These are phyloP conservation scores for Chenopodium quinoa DNA, from an alignment of 148 eudicot species.

Conservation along the genomic window DNA sequence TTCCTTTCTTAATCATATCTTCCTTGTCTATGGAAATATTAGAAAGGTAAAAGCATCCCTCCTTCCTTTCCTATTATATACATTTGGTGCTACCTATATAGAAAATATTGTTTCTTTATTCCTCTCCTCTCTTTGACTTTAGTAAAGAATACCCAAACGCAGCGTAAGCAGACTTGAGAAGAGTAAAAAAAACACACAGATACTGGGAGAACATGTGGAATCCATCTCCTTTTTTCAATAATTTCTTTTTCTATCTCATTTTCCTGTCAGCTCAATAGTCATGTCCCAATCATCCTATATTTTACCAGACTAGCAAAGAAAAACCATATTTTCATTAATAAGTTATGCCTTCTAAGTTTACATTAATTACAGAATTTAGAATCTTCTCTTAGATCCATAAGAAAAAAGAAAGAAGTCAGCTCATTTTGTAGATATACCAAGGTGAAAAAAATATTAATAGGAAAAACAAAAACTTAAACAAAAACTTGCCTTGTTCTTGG, in stretches of 20 bases:
- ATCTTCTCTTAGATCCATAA: not conserved
- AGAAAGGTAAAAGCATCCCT: no score
- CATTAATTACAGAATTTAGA: not conserved
- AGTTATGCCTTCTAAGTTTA: no score
- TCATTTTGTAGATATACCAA: not conserved
- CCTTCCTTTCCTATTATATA: no score
- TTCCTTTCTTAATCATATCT: no score
- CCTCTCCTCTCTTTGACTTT: not conserved
- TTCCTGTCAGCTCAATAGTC: not conserved
- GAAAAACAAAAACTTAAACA: not conserved
- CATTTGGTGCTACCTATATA: not conserved
- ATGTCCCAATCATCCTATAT: not conserved
- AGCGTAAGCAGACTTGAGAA: not conserved
- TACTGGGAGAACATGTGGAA: no score
- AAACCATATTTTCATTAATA: no score
- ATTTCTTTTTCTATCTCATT: no score
- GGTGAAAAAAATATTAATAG: not conserved
- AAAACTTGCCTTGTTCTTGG: constrained; percentile 73
- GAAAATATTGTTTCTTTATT: not conserved
- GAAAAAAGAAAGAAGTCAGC: not conserved
- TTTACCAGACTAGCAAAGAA: not conserved
- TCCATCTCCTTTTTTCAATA: not conserved
- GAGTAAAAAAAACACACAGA: not conserved
- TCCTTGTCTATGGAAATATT: no score
- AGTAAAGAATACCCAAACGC: not conserved